These are phyloP conservation scores for Phytophthora tubulina DNA, from an alignment of 352 stramenopile species.

Conservation along the genomic window DNA sequence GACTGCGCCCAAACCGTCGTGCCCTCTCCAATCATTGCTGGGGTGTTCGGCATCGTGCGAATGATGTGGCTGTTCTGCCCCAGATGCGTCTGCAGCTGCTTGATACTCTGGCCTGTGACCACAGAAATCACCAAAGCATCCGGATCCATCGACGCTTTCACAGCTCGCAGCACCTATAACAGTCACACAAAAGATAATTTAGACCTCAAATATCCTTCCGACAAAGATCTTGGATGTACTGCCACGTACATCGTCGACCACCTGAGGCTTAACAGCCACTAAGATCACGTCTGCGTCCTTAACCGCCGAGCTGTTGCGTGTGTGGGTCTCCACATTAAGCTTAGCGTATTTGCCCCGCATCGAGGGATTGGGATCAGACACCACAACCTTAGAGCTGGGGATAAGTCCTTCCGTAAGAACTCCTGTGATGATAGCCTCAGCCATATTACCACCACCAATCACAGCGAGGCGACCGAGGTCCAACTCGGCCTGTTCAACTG, in stretches of 20 bases:
- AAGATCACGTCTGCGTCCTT: conserved; percentile 93
- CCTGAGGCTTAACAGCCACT: conserved; percentile 96
- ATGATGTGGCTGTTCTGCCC: conserved; percentile 86
- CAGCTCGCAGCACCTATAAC: conserved; percentile 67
- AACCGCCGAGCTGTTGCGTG: conserved; percentile 68
- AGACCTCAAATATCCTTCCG: no score
- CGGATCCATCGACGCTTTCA: conserved; percentile 63
- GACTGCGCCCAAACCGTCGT: conserved; percentile 95
- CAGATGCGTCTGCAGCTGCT: conserved; percentile 67
- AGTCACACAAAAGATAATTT: neutral
- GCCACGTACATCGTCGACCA: conserved; percentile 80
- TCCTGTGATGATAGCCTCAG: conserved; percentile 88
- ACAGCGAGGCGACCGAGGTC: conserved; percentile 71
- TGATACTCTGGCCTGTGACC: conserved; percentile 83
- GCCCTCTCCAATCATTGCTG: conserved; percentile 94
- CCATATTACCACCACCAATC: conserved; percentile 92
- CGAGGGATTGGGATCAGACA: conserved; percentile 80
- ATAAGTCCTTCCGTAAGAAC: conserved; percentile 79
- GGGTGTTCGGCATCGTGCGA: conserved; percentile 97
- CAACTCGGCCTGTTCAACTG: conserved; percentile 34
- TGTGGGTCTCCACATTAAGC: conserved; percentile 65
- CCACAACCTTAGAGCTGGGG: conserved; percentile 71
- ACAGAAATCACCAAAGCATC: conserved; percentile 86
- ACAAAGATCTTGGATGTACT: no score
- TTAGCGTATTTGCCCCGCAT: conserved; percentile 73